Evolutionary conservation across 306 rosid genomes (phyloP).

Genomic region (Casuarina glauca): DNA sequence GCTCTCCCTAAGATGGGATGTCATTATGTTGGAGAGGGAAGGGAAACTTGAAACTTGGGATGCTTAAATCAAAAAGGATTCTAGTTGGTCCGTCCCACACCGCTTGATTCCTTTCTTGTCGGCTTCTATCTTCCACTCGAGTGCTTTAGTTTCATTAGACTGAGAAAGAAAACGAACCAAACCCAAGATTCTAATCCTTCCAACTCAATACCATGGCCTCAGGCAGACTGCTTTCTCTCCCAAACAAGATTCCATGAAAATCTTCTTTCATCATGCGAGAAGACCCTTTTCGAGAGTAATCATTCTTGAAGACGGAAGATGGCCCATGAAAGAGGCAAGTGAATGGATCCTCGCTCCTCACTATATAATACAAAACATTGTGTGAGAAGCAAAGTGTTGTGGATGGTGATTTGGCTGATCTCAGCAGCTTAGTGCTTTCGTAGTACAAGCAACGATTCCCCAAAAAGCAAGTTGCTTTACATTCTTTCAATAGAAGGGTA

Average conservation of each 20-base stretch:
- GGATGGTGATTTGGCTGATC: neutral
- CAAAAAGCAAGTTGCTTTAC: too few species aligned
- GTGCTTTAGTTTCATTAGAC: neutral
- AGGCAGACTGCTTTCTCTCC: neutral
- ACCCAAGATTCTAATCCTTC: constrained; percentile 18
- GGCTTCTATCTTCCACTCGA: constrained; percentile 12
- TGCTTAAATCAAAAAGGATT: constrained; percentile 22
- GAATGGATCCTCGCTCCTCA: neutral
- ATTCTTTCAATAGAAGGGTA: too few species aligned
- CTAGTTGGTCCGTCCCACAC: constrained; percentile 10
- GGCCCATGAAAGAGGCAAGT: neutral
- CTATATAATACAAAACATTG: neutral
- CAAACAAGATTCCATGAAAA: neutral
- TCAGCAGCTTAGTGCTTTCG: too few species aligned
- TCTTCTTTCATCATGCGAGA: neutral
- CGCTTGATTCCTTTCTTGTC: constrained; percentile 29
- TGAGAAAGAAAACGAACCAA: constrained; percentile 15
- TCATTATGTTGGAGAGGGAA: constrained; percentile 8
- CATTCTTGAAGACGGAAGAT: neutral
- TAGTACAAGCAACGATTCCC: too few species aligned
- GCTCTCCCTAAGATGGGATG: neutral
- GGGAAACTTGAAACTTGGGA: constrained; percentile 33
- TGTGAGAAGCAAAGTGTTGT: neutral
- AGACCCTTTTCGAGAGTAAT: neutral
- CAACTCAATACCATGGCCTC: constrained; percentile 1